Base-by-base conservation (phyloP, 1,284 basidiomycete species). In the Mycosarcoma maydis region DNA sequence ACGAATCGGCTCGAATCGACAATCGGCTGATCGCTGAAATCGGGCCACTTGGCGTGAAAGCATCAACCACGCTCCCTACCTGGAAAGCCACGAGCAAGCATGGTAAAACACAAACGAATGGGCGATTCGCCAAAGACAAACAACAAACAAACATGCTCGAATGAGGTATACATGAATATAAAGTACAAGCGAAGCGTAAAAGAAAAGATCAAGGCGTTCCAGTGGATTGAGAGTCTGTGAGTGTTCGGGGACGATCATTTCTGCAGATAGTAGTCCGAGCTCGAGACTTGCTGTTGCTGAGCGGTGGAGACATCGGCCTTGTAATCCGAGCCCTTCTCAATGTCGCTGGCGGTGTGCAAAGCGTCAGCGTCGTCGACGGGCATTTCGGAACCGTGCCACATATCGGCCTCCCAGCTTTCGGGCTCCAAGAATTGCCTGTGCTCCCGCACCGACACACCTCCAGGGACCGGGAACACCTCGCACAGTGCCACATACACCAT, bases 401-500 rank as follows among this genome's bases (percentile, higher is more conserved):
- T 59, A 14, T 66, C 62, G 5, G 49, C 49, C 54, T 73, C 72
- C 72, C 72, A 73, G 27, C 51, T 52, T 29, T 59, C 59, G 26
- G 72, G 72, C 48, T 73, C 72, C 49, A 64, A 47, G 37, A 53
- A 71, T 7, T 32, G 27, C 45, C 26, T 60, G 49, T 65, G 58
- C 29, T 44, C 56, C 3, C 45, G 9, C 41, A 71, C 6, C 38
- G 36, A 43, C 1, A 60, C 59, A 14, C 55, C 61, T 2, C 58
- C 67, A 9, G 42, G 19, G 6, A 60, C 54, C 4, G 75, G 71
- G 22, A 55, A 72, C 65, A 51, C 37, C 51, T 66, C 50, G 47
- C 73, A 79, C 9, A 82, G 45, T 6, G 52, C 39, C 7, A 76
- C 36, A 58, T 82, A 83, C 19, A 80, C 60, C 3, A 72, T 30